phyloP scores from a whole-genome alignment of 768 basidiomycete species.

The Suillus alpinus region DNA sequence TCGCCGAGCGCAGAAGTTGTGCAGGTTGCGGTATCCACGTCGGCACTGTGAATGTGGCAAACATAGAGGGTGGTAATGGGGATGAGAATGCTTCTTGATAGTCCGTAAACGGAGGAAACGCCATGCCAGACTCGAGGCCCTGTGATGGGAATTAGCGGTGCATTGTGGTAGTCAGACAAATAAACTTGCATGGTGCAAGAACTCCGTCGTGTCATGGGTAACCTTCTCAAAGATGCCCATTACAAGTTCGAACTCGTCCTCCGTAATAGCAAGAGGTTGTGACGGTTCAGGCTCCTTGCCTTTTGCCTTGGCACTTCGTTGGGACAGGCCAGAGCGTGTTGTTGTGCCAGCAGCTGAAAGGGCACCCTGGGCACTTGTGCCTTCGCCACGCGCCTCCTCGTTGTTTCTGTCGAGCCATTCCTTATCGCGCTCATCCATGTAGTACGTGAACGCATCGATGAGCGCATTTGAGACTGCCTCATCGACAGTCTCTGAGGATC shows the following conservation, averaged over 20 bases:
- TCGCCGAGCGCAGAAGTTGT: conserved; percentile 65
- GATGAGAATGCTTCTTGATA: conserved; percentile 68
- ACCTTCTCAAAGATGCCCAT: conserved; percentile 94
- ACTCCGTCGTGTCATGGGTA: conserved; percentile 87
- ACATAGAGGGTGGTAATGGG: conserved; percentile 56
- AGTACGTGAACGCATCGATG: conserved; percentile 78
- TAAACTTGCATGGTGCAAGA: conserved; percentile 76
- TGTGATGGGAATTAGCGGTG: conserved; percentile 21
- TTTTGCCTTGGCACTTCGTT: conserved; percentile 72
- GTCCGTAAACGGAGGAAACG: conserved; percentile 70
- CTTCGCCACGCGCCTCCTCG: conserved; percentile 80
- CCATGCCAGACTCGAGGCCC: conserved; percentile 64
- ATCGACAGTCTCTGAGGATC: conserved; percentile 84
- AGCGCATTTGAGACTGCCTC: conserved; percentile 62
- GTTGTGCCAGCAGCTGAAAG: conserved; percentile 48
- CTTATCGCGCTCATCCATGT: conserved; percentile 94
- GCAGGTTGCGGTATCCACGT: conserved; percentile 63
- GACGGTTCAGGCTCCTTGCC: conserved; percentile 77
- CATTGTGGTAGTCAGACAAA: not conserved
- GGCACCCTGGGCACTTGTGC: conserved; percentile 75
- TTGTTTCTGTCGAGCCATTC: conserved; percentile 95
- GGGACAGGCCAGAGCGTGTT: conserved; percentile 51
- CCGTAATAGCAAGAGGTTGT: conserved; percentile 66
- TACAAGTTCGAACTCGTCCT: conserved; percentile 92
- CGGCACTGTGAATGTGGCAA: conserved; percentile 69